phyloP scores from a whole-genome alignment of 225 moss, liverwort and hornwort genomes.

The Marchantia paleacea region DNA sequence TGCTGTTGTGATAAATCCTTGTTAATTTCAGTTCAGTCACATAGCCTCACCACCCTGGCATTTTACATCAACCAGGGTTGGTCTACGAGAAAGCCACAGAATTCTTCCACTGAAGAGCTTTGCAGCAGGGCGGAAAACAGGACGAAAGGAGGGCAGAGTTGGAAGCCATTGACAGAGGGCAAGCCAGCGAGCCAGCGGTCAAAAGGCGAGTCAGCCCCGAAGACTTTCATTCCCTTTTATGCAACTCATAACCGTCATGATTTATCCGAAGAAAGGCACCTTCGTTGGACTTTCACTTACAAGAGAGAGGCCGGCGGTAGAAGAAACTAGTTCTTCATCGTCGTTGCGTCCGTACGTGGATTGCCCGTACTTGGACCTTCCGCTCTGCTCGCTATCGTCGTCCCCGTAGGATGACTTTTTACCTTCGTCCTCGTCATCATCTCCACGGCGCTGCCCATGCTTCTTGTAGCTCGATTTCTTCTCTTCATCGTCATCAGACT shows the following conservation, averaged over 20 bases:
- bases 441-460: neutral
- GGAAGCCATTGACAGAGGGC: neutral
- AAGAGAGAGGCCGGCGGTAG: constrained; percentile 18
- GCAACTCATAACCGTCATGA: neutral
- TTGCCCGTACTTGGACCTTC: constrained; percentile 14
- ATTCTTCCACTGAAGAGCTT: neutral
- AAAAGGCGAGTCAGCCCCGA: neutral
- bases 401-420: neutral
- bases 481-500: neutral
- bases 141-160: neutral
- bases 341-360: neutral
- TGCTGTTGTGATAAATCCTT: neutral
- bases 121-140: neutral
- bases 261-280: neutral
- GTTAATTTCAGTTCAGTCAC: neutral
- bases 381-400: neutral
- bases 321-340: constrained; percentile 18
- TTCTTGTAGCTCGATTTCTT: neutral
- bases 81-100: neutral
- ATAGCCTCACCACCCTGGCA: neutral
- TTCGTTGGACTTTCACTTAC: no score
- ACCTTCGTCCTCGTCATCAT: neutral
- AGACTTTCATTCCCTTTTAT: neutral
- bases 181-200: neutral
- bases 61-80: neutral